Base-by-base conservation (phyloP, 345 rosid species). In the Rhodamnia argentea region DNA sequence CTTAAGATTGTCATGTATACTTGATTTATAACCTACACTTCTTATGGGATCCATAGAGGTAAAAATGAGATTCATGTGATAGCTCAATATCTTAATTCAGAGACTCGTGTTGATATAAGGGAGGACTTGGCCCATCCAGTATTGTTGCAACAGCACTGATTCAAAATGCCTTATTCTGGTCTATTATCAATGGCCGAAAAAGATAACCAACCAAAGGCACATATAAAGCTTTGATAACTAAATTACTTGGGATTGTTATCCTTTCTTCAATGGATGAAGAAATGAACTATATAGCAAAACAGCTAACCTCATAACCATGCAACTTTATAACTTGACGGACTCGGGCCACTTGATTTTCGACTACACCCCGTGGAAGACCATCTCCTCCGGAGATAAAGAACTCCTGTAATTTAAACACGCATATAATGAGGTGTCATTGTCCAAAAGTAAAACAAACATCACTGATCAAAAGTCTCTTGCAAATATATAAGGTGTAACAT, bases 331-430 rank as follows among this genome's bases (percentile, higher is more conserved):
- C 94, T 53, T 89, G 93, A 82, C 98, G 96, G 90, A 91, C 96
- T 29, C 95, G 97, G 29, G 98, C 95, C 40, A 95, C 92, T 89
- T 97, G 98, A 88, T 97, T 96, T 91, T 97, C 99, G 82, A 97
- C 99, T 0, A 96, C 96, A 88, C 98, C 99, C 91, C 98, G 91
- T 8, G 99, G 99, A 90, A 97, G 98, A 82, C 99, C 99, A 18
- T 97, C 99, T 83, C 98, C 98, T 75, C 98, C 98, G 83, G 99
- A 97, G 75, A 97, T 95, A 85, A 97, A 97, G 91, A 97, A 96
- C 88, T 97, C 99, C 99, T 97, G 89, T 4, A 44, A 52, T 52
- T 44, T 52, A 52, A 52, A 27, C 7, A 5, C 42, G 20, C 47
- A 70, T 27, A 83, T 13, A 53, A 83, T 52, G 58, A 7, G 42